These are phyloP conservation scores for Rhodocollybia butyracea DNA, from an alignment of 768 basidiomycete genomes.

Conservation along the genomic window DNA sequence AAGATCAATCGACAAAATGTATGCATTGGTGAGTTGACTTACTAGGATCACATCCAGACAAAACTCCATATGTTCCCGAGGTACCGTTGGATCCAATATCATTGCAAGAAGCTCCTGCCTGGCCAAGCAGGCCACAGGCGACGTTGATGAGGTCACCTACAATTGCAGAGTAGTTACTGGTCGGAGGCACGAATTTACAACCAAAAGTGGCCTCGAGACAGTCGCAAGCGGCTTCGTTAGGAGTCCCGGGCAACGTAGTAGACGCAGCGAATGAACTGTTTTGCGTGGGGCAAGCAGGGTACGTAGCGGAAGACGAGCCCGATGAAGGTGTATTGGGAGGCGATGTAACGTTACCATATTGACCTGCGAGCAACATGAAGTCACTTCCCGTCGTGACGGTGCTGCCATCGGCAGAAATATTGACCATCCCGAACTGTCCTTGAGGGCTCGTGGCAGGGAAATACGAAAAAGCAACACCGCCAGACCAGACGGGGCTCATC, in stretches of 20 bases:
- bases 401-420: constrained; percentile 50
- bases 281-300: constrained; percentile 62
- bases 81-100: constrained; percentile 72
- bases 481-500: constrained; percentile 82
- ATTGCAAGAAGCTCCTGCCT: constrained; percentile 56
- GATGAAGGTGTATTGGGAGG: constrained; percentile 57
- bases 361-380: constrained; percentile 59
- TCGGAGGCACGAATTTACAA: constrained; percentile 70
- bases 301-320: constrained; percentile 39
- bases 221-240: constrained; percentile 73
- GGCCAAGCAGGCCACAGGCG: constrained; percentile 74
- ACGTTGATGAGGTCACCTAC: constrained; percentile 62
- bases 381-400: constrained; percentile 70
- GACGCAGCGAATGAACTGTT: constrained; percentile 64
- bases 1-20: constrained; percentile 8
- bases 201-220: constrained; percentile 68
- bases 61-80: constrained; percentile 70
- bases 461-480: constrained; percentile 87
- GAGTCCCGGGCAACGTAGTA: constrained; percentile 76
- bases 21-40: constrained; percentile 39
- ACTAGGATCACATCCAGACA: constrained; percentile 73
- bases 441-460: constrained; percentile 75
- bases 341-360: constrained; percentile 51
- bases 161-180: constrained; percentile 55
- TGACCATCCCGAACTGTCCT: constrained; percentile 86